These are phyloP conservation scores for Coniferiporia weirii DNA, from an alignment of 1,284 basidiomycete genomes.

Conservation along the genomic window DNA sequence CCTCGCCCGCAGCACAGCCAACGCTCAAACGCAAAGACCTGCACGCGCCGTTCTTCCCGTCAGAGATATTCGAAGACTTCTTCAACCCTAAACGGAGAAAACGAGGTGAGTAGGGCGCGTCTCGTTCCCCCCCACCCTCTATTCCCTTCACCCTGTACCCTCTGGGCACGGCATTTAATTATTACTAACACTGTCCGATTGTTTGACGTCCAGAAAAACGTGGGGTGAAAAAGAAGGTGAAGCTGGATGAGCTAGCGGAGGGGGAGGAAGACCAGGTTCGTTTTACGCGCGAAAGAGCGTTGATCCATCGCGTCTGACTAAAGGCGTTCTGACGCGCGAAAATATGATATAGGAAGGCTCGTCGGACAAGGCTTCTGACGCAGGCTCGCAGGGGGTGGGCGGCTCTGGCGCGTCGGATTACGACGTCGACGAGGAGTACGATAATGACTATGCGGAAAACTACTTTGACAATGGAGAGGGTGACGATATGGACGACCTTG, in stretches of 20 bases:
- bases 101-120: constrained; percentile 36
- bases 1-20: constrained; percentile 52
- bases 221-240: constrained; percentile 40
- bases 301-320: no score
- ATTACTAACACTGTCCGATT: neutral
- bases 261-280: constrained; percentile 57
- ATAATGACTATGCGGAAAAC: constrained; percentile 80
- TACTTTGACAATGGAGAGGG: constrained; percentile 83
- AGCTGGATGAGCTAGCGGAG: constrained; percentile 61
- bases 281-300: neutral
- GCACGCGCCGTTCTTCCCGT: constrained; percentile 70
- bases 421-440: constrained; percentile 79
- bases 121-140: neutral
- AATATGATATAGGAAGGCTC: constrained; percentile 50
- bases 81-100: constrained; percentile 69
- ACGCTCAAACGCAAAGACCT: constrained; percentile 63
- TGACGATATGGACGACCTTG: constrained; percentile 70
- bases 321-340: neutral
- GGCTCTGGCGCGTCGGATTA: constrained; percentile 55
- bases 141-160: neutral
- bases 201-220: constrained; percentile 29
- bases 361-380: constrained; percentile 57
- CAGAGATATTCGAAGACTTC: constrained; percentile 68
- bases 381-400: constrained; percentile 47
- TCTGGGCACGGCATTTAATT: neutral